Conservation (phyloP, 129 eudicot species). For the Heracleum sosnowskyi region DNA sequence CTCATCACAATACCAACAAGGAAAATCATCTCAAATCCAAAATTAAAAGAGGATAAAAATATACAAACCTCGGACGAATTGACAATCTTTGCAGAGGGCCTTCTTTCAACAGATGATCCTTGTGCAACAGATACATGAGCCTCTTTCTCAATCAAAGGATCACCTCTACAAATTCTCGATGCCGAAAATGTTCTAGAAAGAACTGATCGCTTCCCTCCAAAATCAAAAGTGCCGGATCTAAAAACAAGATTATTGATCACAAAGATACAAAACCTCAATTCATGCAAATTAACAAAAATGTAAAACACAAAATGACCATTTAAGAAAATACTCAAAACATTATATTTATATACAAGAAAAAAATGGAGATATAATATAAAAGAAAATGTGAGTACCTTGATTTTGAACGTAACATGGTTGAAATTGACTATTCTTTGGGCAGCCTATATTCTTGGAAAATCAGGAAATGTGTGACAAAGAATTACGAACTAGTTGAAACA, state of each 20-base stretch:
- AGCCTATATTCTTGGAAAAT: conserved; percentile 36
- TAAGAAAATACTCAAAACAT: not conserved
- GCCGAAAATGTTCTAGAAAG: conserved; percentile 52
- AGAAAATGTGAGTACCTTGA: conserved; percentile 40
- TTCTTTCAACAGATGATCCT: conserved; percentile 24
- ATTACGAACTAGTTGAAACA: not conserved
- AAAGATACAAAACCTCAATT: not conserved
- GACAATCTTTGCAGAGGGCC: conserved; percentile 26
- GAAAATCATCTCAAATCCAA: not conserved
- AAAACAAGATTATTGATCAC: conserved; percentile 3
- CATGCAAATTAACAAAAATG: not conserved
- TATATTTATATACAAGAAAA: not conserved
- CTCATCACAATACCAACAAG: not conserved
- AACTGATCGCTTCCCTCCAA: conserved; percentile 46
- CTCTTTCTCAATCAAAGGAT: conserved; percentile 36
- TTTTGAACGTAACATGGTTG: conserved; percentile 56
- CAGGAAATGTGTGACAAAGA: conserved; percentile 5
- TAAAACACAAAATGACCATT: not conserved
- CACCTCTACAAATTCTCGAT: conserved; percentile 65
- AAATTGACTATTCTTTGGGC: conserved; percentile 7
- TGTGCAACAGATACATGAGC: conserved; percentile 44
- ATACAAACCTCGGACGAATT: conserved; percentile 50
- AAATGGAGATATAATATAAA: not conserved
- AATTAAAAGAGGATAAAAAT: not conserved
- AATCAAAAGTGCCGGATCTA: conserved; percentile 52